phyloP scores from a whole-genome alignment of 208 protist genomes.

The Leishmania braziliensis region DNA sequence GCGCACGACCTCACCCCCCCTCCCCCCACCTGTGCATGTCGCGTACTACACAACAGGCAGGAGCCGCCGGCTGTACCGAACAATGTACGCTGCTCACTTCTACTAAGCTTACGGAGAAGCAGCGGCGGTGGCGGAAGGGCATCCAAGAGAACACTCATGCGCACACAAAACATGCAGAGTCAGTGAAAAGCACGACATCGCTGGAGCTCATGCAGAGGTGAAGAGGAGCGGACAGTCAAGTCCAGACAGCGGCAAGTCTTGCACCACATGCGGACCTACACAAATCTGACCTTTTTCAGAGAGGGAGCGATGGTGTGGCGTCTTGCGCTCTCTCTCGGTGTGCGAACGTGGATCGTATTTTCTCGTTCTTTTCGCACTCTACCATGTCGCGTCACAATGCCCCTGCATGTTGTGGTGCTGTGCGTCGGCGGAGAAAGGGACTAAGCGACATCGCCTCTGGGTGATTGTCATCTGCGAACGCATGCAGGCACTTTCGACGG shows the following conservation, averaged over 20 bases:
- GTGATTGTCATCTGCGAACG: background rate
- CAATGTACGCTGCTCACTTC: background rate
- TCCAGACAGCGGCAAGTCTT: background rate
- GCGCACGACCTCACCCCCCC: background rate
- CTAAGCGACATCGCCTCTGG: background rate
- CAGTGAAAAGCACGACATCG: background rate
- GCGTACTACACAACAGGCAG: background rate
- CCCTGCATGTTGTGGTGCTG: background rate
- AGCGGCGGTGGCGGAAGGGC: background rate
- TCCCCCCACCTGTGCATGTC: background rate
- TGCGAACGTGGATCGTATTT: background rate
- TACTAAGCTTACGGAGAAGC: background rate
- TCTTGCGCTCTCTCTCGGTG: background rate
- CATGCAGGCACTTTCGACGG: background rate
- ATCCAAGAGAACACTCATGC: background rate
- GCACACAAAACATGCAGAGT: background rate
- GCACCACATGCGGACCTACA: background rate
- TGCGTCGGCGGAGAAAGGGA: background rate
- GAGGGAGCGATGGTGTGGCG: background rate
- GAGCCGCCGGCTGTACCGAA: background rate
- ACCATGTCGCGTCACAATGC: background rate
- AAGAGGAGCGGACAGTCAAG: background rate
- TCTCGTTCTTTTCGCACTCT: background rate
- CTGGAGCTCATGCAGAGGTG: background rate
- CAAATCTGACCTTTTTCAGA: background rate